Percentiles rank a stretch among this genome's conserved stretches.
Conservation (phyloP, 2,329 filamentous ascomycete genomes). For the Cladosporium sp. region DNA sequence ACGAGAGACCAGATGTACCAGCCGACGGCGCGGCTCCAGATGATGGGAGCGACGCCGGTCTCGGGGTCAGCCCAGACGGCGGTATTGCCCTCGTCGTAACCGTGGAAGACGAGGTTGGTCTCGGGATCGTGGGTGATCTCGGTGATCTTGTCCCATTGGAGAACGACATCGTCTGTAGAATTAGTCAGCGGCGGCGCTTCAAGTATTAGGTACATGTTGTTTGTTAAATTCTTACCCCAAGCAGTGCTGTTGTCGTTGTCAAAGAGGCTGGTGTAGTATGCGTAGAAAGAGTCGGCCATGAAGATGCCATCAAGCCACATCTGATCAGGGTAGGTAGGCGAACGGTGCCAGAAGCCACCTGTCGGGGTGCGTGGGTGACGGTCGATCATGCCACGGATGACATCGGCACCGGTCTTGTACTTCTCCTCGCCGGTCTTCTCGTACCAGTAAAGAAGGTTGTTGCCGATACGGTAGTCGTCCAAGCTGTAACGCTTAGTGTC, state of each 20-base stretch:
- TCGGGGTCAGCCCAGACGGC: conserved; percentile 55
- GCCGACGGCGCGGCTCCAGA: conserved; percentile 56
- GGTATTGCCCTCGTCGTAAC: conserved; percentile 52
- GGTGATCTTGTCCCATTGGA: conserved; percentile 49
- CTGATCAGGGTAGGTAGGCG: conserved; percentile 45
- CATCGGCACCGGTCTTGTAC: conserved; percentile 27
- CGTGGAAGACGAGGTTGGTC: conserved; percentile 53
- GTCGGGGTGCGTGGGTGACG: conserved; percentile 34
- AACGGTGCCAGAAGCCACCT: conserved; percentile 39
- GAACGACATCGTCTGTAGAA: conserved; percentile 27
- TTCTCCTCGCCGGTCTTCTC: conserved; percentile 28
- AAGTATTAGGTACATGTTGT: neutral
- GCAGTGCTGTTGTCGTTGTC: conserved; percentile 23
- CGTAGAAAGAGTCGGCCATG: conserved; percentile 48
- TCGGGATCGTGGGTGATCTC: conserved; percentile 42
- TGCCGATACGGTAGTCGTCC: conserved; percentile 38
- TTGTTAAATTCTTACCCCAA: conserved; percentile 4
- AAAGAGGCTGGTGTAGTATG: conserved; percentile 29
- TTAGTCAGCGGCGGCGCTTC: neutral
- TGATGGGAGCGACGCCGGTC: conserved; percentile 54
- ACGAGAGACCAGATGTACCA: conserved; percentile 57
- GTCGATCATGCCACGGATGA: conserved; percentile 32
- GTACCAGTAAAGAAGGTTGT: conserved; percentile 33
- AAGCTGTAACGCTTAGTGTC: conserved; percentile 50
- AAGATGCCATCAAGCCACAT: conserved; percentile 49